Conservation (phyloP, 2,329 filamentous ascomycete genomes). For the Calonectria fujianensis region DNA sequence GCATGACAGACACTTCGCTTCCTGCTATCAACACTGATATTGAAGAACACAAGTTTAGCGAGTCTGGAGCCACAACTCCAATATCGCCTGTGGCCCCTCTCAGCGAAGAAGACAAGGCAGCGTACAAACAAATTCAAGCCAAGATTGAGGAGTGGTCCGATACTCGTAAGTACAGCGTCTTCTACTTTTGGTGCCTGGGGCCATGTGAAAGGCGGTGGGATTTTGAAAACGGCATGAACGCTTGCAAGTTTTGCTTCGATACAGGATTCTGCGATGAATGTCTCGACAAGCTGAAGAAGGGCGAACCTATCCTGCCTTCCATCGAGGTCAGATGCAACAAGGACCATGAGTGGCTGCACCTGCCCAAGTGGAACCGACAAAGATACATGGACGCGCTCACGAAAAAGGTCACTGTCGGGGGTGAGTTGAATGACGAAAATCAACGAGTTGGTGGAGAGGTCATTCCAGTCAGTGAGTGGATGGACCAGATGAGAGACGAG, state of each 20-base stretch:
- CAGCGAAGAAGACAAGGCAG: neutral
- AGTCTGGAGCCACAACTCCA: neutral
- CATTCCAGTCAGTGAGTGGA: neutral
- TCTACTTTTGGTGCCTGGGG: constrained; percentile 14
- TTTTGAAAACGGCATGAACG: constrained; percentile 11
- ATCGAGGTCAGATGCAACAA: constrained; percentile 11
- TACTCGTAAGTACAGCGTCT: neutral
- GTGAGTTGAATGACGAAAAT: neutral
- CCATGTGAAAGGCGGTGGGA: neutral
- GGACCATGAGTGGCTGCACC: constrained; percentile 10
- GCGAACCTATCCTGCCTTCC: neutral
- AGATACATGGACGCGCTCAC: neutral
- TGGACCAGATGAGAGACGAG: neutral
- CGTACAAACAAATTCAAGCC: neutral
- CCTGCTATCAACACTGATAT: neutral
- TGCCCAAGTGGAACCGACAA: constrained; percentile 8
- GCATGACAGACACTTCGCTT: neutral
- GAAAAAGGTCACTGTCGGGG: neutral
- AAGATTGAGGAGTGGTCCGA: neutral
- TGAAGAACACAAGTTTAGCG: neutral
- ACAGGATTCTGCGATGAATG: constrained; percentile 12
- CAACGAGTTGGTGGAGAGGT: neutral
- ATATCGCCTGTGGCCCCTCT: neutral
- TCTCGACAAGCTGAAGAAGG: neutral
- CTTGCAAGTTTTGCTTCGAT: constrained; percentile 13